These are phyloP conservation scores for Cladosporium velox DNA, from an alignment of 2,329 filamentous ascomycete species.

Conservation along the genomic window DNA sequence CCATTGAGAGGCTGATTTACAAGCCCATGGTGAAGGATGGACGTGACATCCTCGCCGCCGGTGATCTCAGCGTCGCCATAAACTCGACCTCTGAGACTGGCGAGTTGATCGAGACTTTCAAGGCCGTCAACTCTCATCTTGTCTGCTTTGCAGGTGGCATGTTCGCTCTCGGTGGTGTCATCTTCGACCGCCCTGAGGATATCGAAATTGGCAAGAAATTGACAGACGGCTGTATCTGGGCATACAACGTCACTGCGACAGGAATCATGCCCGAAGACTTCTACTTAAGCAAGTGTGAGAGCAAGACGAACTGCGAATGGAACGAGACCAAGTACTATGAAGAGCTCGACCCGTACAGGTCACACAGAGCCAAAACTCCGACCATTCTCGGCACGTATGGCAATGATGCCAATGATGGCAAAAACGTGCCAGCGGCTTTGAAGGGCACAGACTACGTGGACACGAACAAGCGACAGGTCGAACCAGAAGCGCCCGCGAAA, in stretches of 20 bases:
- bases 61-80: conserved; percentile 51
- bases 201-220: conserved; percentile 53
- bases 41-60: conserved; percentile 73
- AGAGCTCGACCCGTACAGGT: conserved; percentile 38
- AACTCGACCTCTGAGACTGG: conserved; percentile 45
- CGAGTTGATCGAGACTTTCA: conserved; percentile 37
- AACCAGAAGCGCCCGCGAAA: background rate
- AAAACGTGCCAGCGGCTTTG: background rate
- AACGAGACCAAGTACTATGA: conserved; percentile 46
- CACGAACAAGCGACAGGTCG: conserved; percentile 13
- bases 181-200: conserved; percentile 54
- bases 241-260: conserved; percentile 50
- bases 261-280: conserved; percentile 59
- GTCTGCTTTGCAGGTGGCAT: conserved; percentile 59
- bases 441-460: conserved; percentile 12
- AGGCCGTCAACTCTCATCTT: conserved; percentile 52
- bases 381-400: background rate
- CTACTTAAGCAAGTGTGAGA: conserved; percentile 46
- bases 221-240: conserved; percentile 59
- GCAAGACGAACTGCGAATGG: conserved; percentile 45
- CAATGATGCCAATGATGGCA: background rate
- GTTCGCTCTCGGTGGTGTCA: conserved; percentile 54
- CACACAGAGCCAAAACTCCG: conserved; percentile 16
- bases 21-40: conserved; percentile 70
- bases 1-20: conserved; percentile 74